A percentile compares a stretch with the other conserved stretches of the same genome.
phyloP scores from a whole-genome alignment of 2,329 filamentous ascomycete species.

The Bipolaris gigantea region DNA sequence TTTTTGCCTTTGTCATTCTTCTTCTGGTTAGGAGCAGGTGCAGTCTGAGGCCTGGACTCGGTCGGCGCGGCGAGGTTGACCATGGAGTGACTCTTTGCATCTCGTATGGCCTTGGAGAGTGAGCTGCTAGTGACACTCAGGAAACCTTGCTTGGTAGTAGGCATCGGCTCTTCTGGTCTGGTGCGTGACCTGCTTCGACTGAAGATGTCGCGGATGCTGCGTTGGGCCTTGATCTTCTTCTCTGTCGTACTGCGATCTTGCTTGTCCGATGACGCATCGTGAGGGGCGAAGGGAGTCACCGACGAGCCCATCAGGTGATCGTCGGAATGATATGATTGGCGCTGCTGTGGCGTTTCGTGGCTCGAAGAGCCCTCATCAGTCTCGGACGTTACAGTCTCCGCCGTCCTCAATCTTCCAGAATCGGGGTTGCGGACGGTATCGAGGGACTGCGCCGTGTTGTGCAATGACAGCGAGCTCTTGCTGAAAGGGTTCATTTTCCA shows the following conservation, averaged over 20 bases:
- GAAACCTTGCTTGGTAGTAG: slow-evolving; percentile 18
- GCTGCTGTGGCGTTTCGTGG: neutral
- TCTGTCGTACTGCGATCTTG: neutral
- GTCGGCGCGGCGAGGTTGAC: slow-evolving; percentile 3
- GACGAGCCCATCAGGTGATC: neutral
- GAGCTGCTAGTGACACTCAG: slow-evolving; percentile 18
- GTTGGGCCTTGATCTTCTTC: slow-evolving; percentile 24
- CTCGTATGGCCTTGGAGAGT: slow-evolving; percentile 24
- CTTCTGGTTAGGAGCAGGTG: neutral
- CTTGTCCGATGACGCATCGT: neutral
- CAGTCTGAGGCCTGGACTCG: slow-evolving; percentile 3
- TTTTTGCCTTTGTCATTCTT: neutral
- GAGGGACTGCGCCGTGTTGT: neutral
- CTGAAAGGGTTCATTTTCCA: neutral
- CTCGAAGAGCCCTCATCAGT: neutral
- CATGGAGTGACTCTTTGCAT: slow-evolving; percentile 24
- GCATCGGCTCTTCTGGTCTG: slow-evolving; percentile 1
- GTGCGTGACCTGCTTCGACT: slow-evolving; percentile 13
- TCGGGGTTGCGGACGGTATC: neutral
- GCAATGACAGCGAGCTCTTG: neutral
- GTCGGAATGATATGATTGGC: neutral
- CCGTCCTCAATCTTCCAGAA: neutral
- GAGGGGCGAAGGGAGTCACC: neutral
- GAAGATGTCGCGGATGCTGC: slow-evolving; percentile 33
- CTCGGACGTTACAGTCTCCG: neutral